Conservation (phyloP, 2,329 filamentous ascomycete species). For the Plectosphaerella sp. region DNA sequence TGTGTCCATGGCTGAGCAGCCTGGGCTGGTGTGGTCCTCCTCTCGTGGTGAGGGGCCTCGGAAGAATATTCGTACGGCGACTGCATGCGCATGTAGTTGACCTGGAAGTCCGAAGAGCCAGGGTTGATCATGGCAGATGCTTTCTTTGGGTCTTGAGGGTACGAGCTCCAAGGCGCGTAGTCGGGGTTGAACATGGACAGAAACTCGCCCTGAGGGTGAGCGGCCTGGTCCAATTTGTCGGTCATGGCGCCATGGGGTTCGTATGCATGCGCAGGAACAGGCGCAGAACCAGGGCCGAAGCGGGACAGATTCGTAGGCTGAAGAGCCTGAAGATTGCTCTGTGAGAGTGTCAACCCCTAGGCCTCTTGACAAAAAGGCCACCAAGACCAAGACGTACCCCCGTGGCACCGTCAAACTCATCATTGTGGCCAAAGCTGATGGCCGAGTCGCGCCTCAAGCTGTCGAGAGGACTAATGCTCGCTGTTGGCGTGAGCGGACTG, state of each 20-base stretch:
- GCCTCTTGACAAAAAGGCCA: background rate
- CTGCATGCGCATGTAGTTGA: background rate
- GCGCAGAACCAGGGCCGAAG: too few species aligned
- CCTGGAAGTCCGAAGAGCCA: background rate
- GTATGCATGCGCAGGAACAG: too few species aligned
- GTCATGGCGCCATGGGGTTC: too few species aligned
- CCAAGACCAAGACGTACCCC: background rate
- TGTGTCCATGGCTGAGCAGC: background rate
- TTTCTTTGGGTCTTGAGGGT: background rate
- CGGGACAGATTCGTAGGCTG: too few species aligned
- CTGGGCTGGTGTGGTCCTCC: background rate
- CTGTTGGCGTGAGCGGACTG: background rate
- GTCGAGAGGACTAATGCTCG: background rate
- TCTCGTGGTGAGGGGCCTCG: too few species aligned
- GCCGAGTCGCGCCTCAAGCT: background rate
- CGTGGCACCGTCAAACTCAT: too few species aligned
- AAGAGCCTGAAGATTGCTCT: too few species aligned
- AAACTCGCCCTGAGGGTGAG: too few species aligned
- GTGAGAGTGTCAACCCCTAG: background rate
- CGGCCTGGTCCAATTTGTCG: too few species aligned
- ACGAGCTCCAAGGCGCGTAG: too few species aligned
- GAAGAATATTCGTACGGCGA: background rate
- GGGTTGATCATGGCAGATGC: background rate
- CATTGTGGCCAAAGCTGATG: background rate
- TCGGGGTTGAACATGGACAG: too few species aligned